Base-by-base conservation (phyloP, 2,329 filamentous ascomycete species). In the Xylaria sp. region DNA sequence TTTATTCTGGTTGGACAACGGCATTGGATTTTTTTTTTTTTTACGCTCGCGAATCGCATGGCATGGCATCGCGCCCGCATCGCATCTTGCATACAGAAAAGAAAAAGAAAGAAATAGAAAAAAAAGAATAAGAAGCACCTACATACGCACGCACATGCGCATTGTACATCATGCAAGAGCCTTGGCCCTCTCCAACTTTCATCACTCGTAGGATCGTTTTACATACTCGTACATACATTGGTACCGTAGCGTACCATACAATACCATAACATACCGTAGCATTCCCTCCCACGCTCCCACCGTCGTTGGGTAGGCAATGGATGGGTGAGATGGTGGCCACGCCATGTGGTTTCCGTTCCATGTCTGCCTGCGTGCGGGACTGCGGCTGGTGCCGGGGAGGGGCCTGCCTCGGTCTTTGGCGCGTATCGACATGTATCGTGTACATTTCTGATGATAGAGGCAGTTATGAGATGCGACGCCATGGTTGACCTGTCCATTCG, bases 361-460 rank as follows among this genome's bases (percentile, higher is more conserved):
- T 59, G 59, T 55, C 48, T 46, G 59, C 39, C 58, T 37, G 37
- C 18, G 52, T 35, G 54, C 57, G 61, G 59, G 59, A 61, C 51
- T 59, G 61, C 61, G 59, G 61, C 61, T 63, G 59, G 57, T 61
- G 56, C 61, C 61, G 59, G 57, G 23, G 37, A 55, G 42, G 50
- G 50, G 47, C 57, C 52, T 52, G 50, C 34, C 39, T 54, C 37
- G 54, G 57, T 57, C 57, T 63, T 42, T 5, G 59, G 59, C 59
- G 57, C 54, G 56, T 57, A 61, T 47, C 44, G 8, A 42, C 37
- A 42, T 42, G 37, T 42, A 42, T 42, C 8, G 11, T 42, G 37
- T 10, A 30, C 23, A 30, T 30, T 30, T 42, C 39, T 42, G 39
- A n/a, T 3, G 9, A 57, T 55, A 44, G 44, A 52, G 16, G 16